Conservation (phyloP, 2,329 filamentous ascomycete species). For the Tolypocladium tundrense region DNA sequence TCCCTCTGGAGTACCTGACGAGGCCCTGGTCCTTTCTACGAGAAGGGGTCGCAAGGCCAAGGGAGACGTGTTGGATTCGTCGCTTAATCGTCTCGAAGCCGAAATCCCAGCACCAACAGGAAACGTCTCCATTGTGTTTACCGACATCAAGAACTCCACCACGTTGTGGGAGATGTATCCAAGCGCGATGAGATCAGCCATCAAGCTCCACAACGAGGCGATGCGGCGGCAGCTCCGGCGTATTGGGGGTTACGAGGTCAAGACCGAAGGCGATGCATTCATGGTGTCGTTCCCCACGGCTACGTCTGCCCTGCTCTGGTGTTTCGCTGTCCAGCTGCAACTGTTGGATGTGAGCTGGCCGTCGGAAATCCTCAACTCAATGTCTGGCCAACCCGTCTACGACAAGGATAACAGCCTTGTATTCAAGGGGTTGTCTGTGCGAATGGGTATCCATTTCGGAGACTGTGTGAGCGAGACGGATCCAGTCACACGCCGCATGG, state of each 20-base stretch:
- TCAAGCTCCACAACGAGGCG: constrained; percentile 94
- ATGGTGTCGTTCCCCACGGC: constrained; percentile 98
- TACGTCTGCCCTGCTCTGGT: constrained; percentile 90
- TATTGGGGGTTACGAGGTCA: constrained; percentile 96
- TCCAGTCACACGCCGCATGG: constrained; percentile 95
- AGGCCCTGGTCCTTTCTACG: constrained; percentile 51
- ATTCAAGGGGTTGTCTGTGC: constrained; percentile 86
- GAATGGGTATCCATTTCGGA: constrained; percentile 97
- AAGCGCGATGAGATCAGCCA: constrained; percentile 89
- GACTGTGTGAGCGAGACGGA: constrained; percentile 90
- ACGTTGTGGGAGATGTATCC: constrained; percentile 93
- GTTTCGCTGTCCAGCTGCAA: constrained; percentile 83
- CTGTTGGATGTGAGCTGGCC: constrained; percentile 90
- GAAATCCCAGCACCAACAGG: constrained; percentile 88
- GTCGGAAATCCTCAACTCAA: constrained; percentile 77
- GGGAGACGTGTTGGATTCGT: constrained; percentile 68
- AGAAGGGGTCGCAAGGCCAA: constrained; percentile 56
- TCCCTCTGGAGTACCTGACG: constrained; percentile 62
- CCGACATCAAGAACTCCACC: constrained; percentile 98
- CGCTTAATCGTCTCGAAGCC: constrained; percentile 73
- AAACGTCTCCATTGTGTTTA: constrained; percentile 90
- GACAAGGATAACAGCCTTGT: constrained; percentile 84
- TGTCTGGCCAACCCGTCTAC: constrained; percentile 70
- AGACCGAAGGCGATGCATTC: constrained; percentile 98
- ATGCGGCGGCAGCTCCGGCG: constrained; percentile 89